Base-by-base conservation (phyloP, 1,284 basidiomycete genomes). In the Tylopilus orsonianus region DNA sequence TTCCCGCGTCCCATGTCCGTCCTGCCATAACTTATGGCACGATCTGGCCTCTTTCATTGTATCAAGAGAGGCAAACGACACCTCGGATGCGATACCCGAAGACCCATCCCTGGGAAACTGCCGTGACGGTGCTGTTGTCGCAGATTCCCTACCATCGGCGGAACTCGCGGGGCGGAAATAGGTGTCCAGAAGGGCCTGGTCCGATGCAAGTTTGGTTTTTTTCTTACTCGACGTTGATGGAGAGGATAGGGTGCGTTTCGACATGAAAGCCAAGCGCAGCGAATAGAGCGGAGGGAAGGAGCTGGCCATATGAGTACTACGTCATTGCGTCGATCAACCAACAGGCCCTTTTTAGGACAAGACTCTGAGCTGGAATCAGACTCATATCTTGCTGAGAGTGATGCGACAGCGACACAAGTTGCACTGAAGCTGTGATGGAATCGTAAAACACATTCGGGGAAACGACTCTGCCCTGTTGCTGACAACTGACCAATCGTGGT, bases 301-400 rank as follows among this genome's bases (percentile, higher is more conserved):
- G 42, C 19, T 39, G 52, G 48, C 50, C 52, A 22, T 55, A 56
- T 50, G 41, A 51, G 32, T 38, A 33, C 52, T 65, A 61, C 60
- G 60, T 61, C 60, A 61, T 58, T 55, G 38, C 50, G 60, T 65
- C 60, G 60, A 61, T 61, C 60, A 57, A 36, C 50, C 10, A 26
- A 29, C n/a, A 5, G 19, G 34, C 27, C 59, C 62, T 52, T 62
- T 60, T 63, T 51, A 24, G 59, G 61, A 45, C 12, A 20, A 29
- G 27, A 30, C 46, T 18, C 39, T 14, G 19, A 34, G 30, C 43
- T 45, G 44, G 40, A 35, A 43, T 23, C 12, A 16, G 19, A 18
- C 20, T 30, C 33, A 19, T 18, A 30, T 42, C 27, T 36, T 22
- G n/a, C 41, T 24, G 34, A 32, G 22, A 19, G 41, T 33, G 33